phyloP scores from a whole-genome alignment of 768 basidiomycete genomes.

The Naganishia randhawae region DNA sequence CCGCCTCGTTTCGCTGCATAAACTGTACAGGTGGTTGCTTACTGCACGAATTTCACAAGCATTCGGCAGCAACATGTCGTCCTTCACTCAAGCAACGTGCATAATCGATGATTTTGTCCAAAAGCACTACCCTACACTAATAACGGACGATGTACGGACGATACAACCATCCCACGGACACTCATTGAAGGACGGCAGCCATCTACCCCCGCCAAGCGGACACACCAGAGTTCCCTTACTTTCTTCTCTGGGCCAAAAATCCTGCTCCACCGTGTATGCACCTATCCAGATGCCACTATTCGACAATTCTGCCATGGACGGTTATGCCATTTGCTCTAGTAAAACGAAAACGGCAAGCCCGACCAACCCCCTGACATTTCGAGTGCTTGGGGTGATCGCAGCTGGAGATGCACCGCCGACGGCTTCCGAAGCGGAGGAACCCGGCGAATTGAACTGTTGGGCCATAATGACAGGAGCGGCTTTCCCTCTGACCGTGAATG shows the following conservation, averaged over 20 bases:
- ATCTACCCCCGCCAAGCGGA: background rate
- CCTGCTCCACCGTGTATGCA: slow-evolving; percentile 1
- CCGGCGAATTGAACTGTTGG: slow-evolving; percentile 1
- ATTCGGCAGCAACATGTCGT: background rate
- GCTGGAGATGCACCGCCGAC: slow-evolving; percentile 18
- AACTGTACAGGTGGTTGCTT: background rate
- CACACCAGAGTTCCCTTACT: background rate
- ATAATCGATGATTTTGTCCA: slow-evolving; percentile 5
- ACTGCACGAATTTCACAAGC: background rate
- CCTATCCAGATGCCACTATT: slow-evolving; percentile 24
- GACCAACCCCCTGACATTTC: slow-evolving; percentile 8
- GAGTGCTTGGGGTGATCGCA: slow-evolving; percentile 22
- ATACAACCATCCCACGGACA: background rate
- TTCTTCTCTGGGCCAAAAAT: background rate
- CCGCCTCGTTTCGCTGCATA: background rate
- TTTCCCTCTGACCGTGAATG: slow-evolving; percentile 3
- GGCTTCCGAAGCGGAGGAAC: background rate
- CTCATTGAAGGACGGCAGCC: too few species aligned
- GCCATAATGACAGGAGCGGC: slow-evolving; percentile 26
- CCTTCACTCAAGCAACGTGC: slow-evolving; percentile 3
- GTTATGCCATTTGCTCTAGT: slow-evolving; percentile 19
- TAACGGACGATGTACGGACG: background rate
- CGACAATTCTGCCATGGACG: slow-evolving; percentile 29
- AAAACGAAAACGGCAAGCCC: slow-evolving; percentile 3
- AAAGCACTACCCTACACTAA: background rate